Conservation (phyloP, 2,329 filamentous ascomycete genomes). For the Penicillium concentricum region DNA sequence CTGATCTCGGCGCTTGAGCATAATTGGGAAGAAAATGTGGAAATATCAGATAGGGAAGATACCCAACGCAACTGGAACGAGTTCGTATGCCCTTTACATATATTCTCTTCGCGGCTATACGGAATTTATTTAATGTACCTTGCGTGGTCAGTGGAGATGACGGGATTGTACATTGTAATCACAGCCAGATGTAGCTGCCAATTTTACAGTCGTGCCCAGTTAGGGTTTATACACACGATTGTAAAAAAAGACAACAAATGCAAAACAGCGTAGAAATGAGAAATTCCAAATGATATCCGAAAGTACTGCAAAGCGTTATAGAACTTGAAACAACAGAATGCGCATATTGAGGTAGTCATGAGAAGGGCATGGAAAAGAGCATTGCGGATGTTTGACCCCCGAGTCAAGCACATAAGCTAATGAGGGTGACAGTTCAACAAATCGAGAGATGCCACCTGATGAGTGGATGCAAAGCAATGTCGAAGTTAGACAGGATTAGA, state of each 20-base stretch:
- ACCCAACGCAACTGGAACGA: constrained; percentile 19
- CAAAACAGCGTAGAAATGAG: constrained; percentile 1
- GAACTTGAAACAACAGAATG: constrained; percentile 8
- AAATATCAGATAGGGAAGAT: constrained; percentile 23
- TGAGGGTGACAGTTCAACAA: not conserved
- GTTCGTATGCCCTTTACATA: constrained; percentile 14
- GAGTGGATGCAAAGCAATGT: constrained; percentile 17
- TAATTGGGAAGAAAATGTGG: constrained; percentile 9
- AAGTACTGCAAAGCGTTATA: constrained; percentile 2
- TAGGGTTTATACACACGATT: not conserved
- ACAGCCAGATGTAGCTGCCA: not conserved
- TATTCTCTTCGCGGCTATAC: not conserved
- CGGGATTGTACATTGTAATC: not conserved
- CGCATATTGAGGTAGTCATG: constrained; percentile 14
- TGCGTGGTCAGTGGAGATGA: not conserved
- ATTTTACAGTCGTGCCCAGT: not conserved
- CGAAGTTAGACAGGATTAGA: constrained; percentile 3
- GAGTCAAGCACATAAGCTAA: constrained; percentile 3
- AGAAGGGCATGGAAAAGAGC: constrained; percentile 14
- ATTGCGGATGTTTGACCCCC: constrained; percentile 1
- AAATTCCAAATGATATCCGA: constrained; percentile 9
- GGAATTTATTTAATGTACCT: too few species aligned
- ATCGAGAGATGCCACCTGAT: constrained; percentile 10
- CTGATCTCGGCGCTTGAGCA: constrained; percentile 4
- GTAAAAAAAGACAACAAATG: not conserved